Evolutionary conservation across 495 filamentous ascomycete genomes (phyloP).

Genomic region (Penicillium macrosclerotiorum): DNA sequence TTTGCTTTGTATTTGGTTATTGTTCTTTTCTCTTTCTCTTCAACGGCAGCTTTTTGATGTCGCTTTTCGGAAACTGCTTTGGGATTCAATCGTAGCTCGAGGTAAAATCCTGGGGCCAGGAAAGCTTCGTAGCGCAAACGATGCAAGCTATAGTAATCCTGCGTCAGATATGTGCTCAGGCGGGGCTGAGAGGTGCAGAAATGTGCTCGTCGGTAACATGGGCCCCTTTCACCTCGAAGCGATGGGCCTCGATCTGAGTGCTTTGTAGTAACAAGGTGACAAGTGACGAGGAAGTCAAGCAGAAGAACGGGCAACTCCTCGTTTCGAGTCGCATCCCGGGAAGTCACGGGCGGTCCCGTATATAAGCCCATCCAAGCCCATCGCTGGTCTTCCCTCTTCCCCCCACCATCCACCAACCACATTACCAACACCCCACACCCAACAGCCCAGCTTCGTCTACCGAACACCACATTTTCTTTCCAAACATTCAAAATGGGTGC

Average conservation of each 20-base stretch:
- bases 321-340: conserved; percentile 7
- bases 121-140: background rate
- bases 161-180: conserved; percentile 27
- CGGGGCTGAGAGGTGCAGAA: conserved; percentile 25
- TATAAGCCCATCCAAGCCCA: conserved; percentile 11
- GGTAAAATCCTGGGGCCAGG: no score
- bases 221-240: background rate
- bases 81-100: no score
- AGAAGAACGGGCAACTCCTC: background rate
- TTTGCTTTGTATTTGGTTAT: no score
- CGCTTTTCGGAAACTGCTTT: no score
- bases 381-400: background rate
- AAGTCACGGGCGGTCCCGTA: conserved; percentile 25
- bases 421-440: background rate
- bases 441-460: background rate
- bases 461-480: no score
- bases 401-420: conserved; percentile 4
- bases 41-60: no score
- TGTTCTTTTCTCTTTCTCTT: background rate
- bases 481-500: conserved; percentile 28
- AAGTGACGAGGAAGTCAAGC: no score
- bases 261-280: no score
- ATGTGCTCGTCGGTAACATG: conserved; percentile 22
- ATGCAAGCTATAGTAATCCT: background rate
- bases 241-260: no score